A percentile compares a stretch with the other conserved stretches of the same genome.
Conservation (phyloP, 148 eudicot genomes). For the Heliamphora exappendiculata region DNA sequence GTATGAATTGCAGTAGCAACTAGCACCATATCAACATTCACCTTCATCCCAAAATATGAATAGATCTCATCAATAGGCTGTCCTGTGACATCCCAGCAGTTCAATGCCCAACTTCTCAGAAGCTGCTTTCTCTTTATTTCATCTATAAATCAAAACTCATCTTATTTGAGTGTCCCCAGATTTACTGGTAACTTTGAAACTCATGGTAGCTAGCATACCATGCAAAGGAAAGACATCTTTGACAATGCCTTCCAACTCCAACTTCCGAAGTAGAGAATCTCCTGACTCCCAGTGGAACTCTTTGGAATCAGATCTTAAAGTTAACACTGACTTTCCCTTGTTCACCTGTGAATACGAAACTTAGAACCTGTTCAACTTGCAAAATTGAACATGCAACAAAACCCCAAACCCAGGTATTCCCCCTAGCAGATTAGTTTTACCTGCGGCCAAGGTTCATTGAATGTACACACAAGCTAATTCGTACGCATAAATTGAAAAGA, state of each 20-base stretch:
- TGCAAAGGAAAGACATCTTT: slow-evolving; percentile 82
- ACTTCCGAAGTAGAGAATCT: slow-evolving; percentile 59
- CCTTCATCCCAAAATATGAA: slow-evolving; percentile 82
- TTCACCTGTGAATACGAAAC: slow-evolving; percentile 47
- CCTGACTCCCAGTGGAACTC: slow-evolving; percentile 55
- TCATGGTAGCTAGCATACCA: slow-evolving; percentile 35
- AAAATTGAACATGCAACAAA: background rate
- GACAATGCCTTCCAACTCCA: slow-evolving; percentile 53
- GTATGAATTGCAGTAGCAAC: background rate
- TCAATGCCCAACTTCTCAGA: slow-evolving; percentile 79
- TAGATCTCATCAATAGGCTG: slow-evolving; percentile 92
- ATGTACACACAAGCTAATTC: background rate
- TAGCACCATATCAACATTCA: slow-evolving; percentile 7
- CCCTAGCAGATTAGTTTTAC: background rate
- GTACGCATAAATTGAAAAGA: background rate
- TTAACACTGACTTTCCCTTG: slow-evolving; percentile 32
- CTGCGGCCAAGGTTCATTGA: background rate
- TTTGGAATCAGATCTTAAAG: slow-evolving; percentile 35
- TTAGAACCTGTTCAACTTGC: background rate
- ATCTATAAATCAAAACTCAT: slow-evolving; percentile 39
- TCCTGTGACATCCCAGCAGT: slow-evolving; percentile 60
- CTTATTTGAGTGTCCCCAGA: background rate
- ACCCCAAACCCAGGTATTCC: background rate
- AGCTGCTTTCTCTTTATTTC: slow-evolving; percentile 69
- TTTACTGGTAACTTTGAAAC: background rate